A percentile compares a stretch with the other conserved stretches of the same genome.
These are phyloP conservation scores for Penicillium sp. DNA, from an alignment of 2,329 filamentous ascomycete genomes.

Conservation along the genomic window DNA sequence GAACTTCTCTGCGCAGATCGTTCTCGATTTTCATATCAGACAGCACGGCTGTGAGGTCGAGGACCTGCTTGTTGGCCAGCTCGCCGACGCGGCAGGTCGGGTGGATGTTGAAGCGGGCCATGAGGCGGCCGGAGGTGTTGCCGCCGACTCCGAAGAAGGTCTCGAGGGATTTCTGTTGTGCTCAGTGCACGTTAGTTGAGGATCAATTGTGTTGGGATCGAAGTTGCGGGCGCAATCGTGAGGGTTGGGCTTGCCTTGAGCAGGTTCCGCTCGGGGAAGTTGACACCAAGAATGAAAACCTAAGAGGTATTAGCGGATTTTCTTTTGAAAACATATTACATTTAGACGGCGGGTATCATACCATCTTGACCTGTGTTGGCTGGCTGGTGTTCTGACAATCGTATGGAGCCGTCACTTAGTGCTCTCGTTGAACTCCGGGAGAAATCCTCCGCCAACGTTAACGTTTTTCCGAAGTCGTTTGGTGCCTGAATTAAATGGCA, in stretches of 20 bases:
- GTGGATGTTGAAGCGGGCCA: constrained; percentile 88
- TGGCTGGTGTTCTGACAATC: constrained; percentile 12
- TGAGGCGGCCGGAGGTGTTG: constrained; percentile 66
- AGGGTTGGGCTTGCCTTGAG: constrained; percentile 64
- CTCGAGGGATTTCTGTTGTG: constrained; percentile 58
- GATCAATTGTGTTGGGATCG: constrained; percentile 4
- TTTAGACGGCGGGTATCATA: constrained; percentile 11
- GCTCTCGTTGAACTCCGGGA: constrained; percentile 25
- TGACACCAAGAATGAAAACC: constrained; percentile 84
- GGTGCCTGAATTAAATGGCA: background rate
- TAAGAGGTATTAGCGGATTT: constrained; percentile 35
- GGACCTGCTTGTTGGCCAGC: constrained; percentile 71
- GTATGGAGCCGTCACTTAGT: constrained; percentile 10
- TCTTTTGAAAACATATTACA: background rate
- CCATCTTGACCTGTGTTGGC: constrained; percentile 29
- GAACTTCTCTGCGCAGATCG: constrained; percentile 72
- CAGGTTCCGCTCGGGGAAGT: constrained; percentile 78
- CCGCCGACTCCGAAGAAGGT: constrained; percentile 83
- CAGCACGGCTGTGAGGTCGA: constrained; percentile 78
- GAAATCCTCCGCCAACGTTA: constrained; percentile 33
- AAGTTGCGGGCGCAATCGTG: constrained; percentile 1
- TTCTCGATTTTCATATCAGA: constrained; percentile 93
- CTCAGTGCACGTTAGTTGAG: constrained; percentile 7
- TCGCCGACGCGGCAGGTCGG: constrained; percentile 74
- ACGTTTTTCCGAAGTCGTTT: constrained; percentile 30